Base-by-base conservation (phyloP, 1,284 basidiomycete species). In the Trichosporon inkin region DNA sequence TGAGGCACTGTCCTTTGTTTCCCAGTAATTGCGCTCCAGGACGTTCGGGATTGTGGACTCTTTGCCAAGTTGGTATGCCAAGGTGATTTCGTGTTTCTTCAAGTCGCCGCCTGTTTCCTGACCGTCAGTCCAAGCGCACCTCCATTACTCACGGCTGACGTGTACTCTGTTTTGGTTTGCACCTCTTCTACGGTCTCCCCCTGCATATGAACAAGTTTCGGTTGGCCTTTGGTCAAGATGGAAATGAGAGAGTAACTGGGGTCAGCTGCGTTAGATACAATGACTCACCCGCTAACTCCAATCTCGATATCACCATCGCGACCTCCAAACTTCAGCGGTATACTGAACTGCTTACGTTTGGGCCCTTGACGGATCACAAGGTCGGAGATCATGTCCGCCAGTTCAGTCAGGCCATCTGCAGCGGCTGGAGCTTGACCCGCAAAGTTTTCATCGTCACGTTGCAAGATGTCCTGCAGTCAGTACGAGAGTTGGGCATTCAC, bases 291-390 rank as follows among this genome's bases (percentile, higher is more conserved):
- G 74, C 92, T 92, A 53, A 98, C 82, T 3, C 92, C 91, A 63
- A 99, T 94, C 16, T 85, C 84, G 63, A 97, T 86, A 2, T 84
- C 89, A 14, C 88, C 82, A 2, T 73, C 68, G 38, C 71, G 70
- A 0, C 76, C 74, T 1, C 85, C 91, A 28, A 99, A 81, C 64
- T 88, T 83, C 56, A 99, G 84, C 1, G 89, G 88, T 36, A 95
- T 81, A 66, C 83, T 89, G 77, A 93, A 97, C 13, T 87, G 80
- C 0, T 90, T 84, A n/a, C 93, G 85, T 74, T 97, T 99, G 0
- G 90, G 87, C 10, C 88, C 86, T 75, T 95, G 90, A 53, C 86
- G 86, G 67, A 91, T 87, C 20, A 86, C 85, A 84, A 93, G 88
- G 71, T 92, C 75, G 19, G 71, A 68, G 57, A 80, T 71, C 4